Conservation (phyloP, 1,139 yeast species). For the Geotrichum macrosporum region DNA sequence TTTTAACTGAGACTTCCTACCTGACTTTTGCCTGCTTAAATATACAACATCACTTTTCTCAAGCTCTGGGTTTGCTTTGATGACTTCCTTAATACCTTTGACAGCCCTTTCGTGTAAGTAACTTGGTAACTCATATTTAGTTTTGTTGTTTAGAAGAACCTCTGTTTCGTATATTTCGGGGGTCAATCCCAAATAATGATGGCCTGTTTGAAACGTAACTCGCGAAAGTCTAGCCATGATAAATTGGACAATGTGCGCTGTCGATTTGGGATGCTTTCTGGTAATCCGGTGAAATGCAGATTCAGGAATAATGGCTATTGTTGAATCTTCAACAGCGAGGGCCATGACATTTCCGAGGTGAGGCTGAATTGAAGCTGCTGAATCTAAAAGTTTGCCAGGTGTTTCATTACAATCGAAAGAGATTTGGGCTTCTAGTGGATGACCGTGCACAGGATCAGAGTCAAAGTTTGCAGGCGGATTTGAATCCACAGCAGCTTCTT, state of each 20-base stretch:
- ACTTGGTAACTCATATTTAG: constrained; percentile 53
- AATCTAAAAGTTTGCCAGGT: background rate
- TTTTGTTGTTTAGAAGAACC: constrained; percentile 52
- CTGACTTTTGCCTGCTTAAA: constrained; percentile 9
- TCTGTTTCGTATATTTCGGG: constrained; percentile 79
- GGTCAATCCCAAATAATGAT: constrained; percentile 79
- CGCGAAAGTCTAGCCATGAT: constrained; percentile 79
- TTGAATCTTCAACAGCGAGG: constrained; percentile 61
- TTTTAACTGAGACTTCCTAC: constrained; percentile 8
- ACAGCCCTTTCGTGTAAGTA: constrained; percentile 58
- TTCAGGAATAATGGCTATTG: constrained; percentile 88
- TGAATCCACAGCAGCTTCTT: too few species aligned
- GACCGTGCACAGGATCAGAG: background rate
- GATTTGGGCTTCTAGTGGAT: background rate
- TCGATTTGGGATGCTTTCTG: constrained; percentile 75
- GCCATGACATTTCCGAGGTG: constrained; percentile 40
- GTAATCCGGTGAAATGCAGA: constrained; percentile 74
- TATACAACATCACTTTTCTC: constrained; percentile 6
- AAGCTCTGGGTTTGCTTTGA: constrained; percentile 22
- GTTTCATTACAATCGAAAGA: too few species aligned
- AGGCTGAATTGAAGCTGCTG: background rate
- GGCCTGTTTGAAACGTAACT: constrained; percentile 88
- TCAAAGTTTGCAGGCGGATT: background rate
- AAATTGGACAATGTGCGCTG: constrained; percentile 92
- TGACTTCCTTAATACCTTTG: constrained; percentile 40